Evolutionary conservation across 2,329 filamentous ascomycete genomes (phyloP), one percentile per base, ranked within the genome.

Genomic region (Aspergillus caelatus): DNA sequence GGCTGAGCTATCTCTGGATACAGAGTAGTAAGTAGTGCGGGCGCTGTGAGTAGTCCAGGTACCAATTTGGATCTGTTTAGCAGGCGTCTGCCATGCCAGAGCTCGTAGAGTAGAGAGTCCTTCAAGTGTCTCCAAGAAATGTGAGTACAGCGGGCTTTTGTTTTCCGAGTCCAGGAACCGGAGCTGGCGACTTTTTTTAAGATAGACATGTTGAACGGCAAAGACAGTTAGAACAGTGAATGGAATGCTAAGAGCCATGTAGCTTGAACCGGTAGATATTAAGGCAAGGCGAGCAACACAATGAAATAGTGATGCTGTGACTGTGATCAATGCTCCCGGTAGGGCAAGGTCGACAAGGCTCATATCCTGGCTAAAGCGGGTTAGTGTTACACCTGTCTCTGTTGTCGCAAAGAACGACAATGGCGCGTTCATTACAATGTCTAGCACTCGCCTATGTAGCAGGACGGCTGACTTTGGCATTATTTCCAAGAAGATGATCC

Each of bases 121-220:
- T 7, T 77, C 73, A 0, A 85, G 66, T 0, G 82, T 83, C 60
- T 86, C 84, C 8, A 79, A 74, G 65, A 85, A 85, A 46, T 85
- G 80, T 0, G 82, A 66, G 8, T 82, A 84, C 0, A 86, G 73
- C 0, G 82, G 81, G 0, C 79, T 76, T 60, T 84, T 84, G 2
- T 79, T 73, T 68, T 86, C 84, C 0, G 86, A 76, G 68, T 87
- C 85, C 9, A 86, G 72, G 39, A 85, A 79, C 58, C 85, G 79
- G 7, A 84, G 70, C 63, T 83, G 81, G 2, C 81, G 74, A 0
- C 79, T 80, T 1, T 81, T 83, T 16, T 0, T 79, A 74, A 4
- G 83, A 77, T 19, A 83, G 62, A 78, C 80, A 78, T 81, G 14
- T 75, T 74, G 81, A 70, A 63, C 75, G 74, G 36, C 77, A 75